Base-by-base conservation (phyloP, 176 grass and related monocot genomes). In the Oryza brachyantha region DNA sequence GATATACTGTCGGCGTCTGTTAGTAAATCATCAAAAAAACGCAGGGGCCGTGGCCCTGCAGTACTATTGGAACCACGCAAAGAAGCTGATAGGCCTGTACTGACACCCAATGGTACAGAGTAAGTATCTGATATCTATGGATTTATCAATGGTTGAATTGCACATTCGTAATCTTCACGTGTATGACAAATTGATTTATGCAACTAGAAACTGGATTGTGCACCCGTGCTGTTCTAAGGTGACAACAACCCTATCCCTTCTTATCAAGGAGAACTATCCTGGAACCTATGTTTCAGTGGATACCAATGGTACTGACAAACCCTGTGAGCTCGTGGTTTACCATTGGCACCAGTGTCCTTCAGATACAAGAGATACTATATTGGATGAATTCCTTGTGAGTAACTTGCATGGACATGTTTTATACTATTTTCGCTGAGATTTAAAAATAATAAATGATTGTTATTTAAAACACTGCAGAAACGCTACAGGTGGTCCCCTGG, bases 351-450 rank as follows among this genome's bases (percentile, higher is more conserved):
- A 78, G 66, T 72, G 36, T 21, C 73, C 85, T 73, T 50, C 73
- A 58, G 73, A 82, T 72, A 76, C 28, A 46, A 66, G 45, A 74
- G 60, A 74, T 72, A 66, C 28, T 64, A 31, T 83, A 31, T 29
- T 83, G 73, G 79, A 72, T 78, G 85, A 87, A 82, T 87, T 87
- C 45, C 85, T 87, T 43, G 85, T 87, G 85, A 82, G 85, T 86
- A 77, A 75, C 31, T 55, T 54, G 81, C 32, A 25, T 31, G 25
- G 28, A 77, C 10, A 66, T 73, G 71, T 66, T 71, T 61, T 10
- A 55, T 34, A 57, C 58, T 27, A 63, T 72, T 2, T 86, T 64
- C 70, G n/a, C 43, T 58, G 59, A 77, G 65, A 64, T 72, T 65
- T 65, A 36, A 28, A 61, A n/a, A 55, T 77, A 35, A 58, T 73